These are phyloP conservation scores for Moesziomyces sp. DNA, from an alignment of 1,284 basidiomycete genomes.

Conservation along the genomic window DNA sequence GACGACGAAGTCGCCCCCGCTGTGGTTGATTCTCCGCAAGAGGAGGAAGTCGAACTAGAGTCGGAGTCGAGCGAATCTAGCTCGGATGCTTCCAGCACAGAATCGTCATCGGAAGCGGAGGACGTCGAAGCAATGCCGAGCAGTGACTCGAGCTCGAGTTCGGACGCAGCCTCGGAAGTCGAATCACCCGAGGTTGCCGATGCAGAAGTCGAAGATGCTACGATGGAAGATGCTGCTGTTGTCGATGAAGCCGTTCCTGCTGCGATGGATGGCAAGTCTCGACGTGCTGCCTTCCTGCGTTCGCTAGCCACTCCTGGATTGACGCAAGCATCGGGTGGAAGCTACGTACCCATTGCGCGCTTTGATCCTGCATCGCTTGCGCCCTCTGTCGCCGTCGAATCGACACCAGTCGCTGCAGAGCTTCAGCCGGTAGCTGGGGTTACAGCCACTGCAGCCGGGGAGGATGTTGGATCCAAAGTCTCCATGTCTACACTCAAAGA, in stretches of 20 bases:
- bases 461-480: constrained; percentile 15
- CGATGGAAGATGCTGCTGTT: background rate
- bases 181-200: background rate
- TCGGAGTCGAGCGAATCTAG: constrained; percentile 1
- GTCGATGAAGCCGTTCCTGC: background rate
- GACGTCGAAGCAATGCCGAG: background rate
- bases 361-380: constrained; percentile 38
- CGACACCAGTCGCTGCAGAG: background rate
- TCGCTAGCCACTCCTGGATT: constrained; percentile 8
- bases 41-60: background rate
- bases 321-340: background rate
- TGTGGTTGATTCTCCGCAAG: background rate
- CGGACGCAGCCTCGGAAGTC: background rate
- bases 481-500: constrained; percentile 54
- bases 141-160: constrained; percentile 2
- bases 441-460: background rate
- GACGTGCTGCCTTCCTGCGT: constrained; percentile 22
- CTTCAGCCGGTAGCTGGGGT: no score
- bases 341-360: constrained; percentile 33
- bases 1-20: constrained; percentile 65
- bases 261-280: constrained; percentile 22
- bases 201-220: constrained; percentile 1
- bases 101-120: constrained; percentile 12
- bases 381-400: background rate
- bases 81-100: constrained; percentile 3